Percentiles rank a stretch among this genome's conserved stretches.
These are phyloP conservation scores for Tetradesmus obliquus DNA, from an alignment of 139 green algal species.

Conservation along the genomic window DNA sequence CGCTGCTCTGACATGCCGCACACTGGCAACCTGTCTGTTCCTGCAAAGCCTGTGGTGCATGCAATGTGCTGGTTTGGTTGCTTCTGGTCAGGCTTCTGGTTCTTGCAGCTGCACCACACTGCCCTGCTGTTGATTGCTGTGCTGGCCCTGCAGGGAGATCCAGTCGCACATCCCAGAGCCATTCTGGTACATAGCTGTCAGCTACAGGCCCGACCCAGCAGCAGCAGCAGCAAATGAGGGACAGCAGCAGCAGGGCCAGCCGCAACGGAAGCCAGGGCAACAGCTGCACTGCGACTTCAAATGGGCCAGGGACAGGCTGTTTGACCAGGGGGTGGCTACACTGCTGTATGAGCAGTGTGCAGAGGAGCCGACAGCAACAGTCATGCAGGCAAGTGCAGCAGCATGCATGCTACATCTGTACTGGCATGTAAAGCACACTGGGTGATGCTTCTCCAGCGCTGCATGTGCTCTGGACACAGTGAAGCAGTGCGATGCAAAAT, in stretches of 20 bases:
- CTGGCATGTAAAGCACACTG: background rate
- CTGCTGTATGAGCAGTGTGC: constrained; percentile 87
- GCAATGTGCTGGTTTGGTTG: no score
- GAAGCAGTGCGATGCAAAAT: no score
- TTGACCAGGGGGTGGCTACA: constrained; percentile 82
- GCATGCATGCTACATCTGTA: background rate
- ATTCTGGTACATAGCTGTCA: constrained; percentile 91
- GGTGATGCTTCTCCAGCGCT: background rate
- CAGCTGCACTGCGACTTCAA: constrained; percentile 68
- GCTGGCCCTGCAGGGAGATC: constrained; percentile 81
- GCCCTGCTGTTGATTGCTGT: background rate
- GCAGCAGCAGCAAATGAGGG: background rate
- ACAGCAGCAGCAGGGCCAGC: constrained; percentile 9
- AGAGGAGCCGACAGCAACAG: constrained; percentile 64
- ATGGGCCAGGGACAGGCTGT: constrained; percentile 88
- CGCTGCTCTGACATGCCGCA: no score
- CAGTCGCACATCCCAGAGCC: constrained; percentile 91
- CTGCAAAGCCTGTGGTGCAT: no score
- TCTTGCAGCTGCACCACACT: no score
- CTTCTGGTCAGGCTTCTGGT: no score
- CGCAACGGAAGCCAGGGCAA: constrained; percentile 8
- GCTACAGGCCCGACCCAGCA: constrained; percentile 38
- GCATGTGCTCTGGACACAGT: no score
- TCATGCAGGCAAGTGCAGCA: constrained; percentile 57
- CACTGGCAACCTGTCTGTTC: no score